Percentiles rank a stretch among this genome's conserved stretches.
Conservation (phyloP, 2,329 filamentous ascomycete genomes). For the Monilinia fructigena region DNA sequence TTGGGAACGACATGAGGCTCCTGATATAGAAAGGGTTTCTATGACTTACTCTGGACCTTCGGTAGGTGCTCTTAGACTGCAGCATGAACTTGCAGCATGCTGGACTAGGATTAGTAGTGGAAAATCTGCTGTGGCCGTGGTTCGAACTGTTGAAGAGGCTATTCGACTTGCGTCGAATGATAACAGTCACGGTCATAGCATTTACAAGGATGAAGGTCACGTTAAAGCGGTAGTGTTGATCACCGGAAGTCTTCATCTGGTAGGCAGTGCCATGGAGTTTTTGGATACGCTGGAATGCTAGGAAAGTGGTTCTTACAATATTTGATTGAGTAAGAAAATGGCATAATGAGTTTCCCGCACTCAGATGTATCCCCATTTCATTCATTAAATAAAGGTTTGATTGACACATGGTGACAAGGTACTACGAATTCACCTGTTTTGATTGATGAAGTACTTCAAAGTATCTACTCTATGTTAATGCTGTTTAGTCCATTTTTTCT, state of each 20-base stretch:
- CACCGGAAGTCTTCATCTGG: slow-evolving; percentile 2
- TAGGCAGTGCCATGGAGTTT: not conserved
- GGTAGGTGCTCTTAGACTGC: not conserved
- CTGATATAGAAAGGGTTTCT: not conserved
- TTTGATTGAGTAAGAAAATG: not conserved
- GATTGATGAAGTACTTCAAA: not conserved
- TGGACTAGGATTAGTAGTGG: not conserved
- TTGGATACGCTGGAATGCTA: not conserved
- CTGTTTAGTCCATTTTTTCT: too few species aligned
- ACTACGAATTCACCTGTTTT: not conserved
- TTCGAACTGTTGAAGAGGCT: slow-evolving; percentile 1
- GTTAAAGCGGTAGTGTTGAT: not conserved
- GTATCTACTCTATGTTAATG: too few species aligned
- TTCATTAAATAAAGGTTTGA: not conserved
- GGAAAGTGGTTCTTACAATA: not conserved
- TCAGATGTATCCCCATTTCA: not conserved
- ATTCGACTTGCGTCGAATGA: not conserved
- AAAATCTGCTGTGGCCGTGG: not conserved
- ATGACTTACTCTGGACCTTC: slow-evolving; percentile 1
- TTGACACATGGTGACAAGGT: not conserved
- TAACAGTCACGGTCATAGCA: not conserved
- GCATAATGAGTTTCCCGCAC: not conserved
- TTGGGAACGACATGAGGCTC: not conserved
- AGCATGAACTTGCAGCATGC: not conserved
- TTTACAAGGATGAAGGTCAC: not conserved